phyloP scores from a whole-genome alignment of 2,329 filamentous ascomycete genomes.

The Pestalotiopsis fici region DNA sequence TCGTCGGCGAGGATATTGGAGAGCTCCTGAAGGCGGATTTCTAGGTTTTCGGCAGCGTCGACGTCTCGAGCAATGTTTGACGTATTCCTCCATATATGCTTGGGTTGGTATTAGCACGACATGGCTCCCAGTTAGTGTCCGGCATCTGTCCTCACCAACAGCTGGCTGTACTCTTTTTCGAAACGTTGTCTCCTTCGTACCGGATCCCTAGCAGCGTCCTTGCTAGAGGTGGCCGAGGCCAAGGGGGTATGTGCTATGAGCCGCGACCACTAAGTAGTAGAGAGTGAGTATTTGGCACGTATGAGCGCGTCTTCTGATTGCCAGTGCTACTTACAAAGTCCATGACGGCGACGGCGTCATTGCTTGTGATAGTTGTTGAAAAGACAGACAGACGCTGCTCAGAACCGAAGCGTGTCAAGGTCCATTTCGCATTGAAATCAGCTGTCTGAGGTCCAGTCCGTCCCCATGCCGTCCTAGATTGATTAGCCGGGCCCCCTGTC shows the following conservation, averaged over 20 bases:
- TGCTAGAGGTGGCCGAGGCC: slow-evolving; percentile 54
- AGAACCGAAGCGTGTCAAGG: background rate
- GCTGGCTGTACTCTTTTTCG: slow-evolving; percentile 65
- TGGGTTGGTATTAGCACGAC: background rate
- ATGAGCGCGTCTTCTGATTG: background rate
- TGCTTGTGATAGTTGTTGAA: slow-evolving; percentile 27
- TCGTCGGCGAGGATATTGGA: slow-evolving; percentile 83
- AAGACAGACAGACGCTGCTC: slow-evolving; percentile 10
- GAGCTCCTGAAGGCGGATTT: slow-evolving; percentile 63
- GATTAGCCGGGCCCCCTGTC: slow-evolving; percentile 6
- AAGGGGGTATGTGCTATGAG: slow-evolving; percentile 64
- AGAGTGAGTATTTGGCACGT: slow-evolving; percentile 15
- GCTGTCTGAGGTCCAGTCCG: slow-evolving; percentile 9
- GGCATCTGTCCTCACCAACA: slow-evolving; percentile 48
- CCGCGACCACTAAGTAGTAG: slow-evolving; percentile 60
- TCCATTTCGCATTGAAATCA: slow-evolving; percentile 11
- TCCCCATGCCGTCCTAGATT: background rate
- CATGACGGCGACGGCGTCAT: slow-evolving; percentile 53
- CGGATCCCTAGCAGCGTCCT: slow-evolving; percentile 63
- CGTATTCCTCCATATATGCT: slow-evolving; percentile 63
- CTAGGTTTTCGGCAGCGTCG: slow-evolving; percentile 63
- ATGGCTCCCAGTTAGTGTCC: slow-evolving; percentile 7
- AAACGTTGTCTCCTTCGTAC: slow-evolving; percentile 66
- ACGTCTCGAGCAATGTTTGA: slow-evolving; percentile 61
- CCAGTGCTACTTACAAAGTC: slow-evolving; percentile 48